A percentile compares a stretch with the other conserved stretches of the same genome.
Evolutionary conservation across 2,329 filamentous ascomycete genomes (phyloP).

Genomic region (Emydomyces testavorans): DNA sequence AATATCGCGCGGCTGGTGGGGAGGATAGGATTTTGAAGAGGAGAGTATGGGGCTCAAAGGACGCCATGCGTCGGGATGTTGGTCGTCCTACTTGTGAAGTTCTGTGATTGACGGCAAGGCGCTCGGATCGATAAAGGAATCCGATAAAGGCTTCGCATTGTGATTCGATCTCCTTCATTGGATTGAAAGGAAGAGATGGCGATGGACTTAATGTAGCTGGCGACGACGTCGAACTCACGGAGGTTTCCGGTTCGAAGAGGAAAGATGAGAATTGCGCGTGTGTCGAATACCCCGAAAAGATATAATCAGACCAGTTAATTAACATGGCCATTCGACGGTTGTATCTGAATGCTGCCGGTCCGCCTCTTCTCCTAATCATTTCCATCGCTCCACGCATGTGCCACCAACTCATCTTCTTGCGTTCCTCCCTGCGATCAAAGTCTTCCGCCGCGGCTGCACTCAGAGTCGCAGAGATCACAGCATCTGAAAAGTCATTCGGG

Average conservation of each 20-base stretch:
- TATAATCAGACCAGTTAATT: conserved; percentile 36
- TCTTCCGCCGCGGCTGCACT: conserved; percentile 33
- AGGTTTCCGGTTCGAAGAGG: conserved; percentile 23
- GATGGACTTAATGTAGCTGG: conserved; percentile 12
- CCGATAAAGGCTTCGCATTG: conserved; percentile 31
- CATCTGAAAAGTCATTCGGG: conserved; percentile 28
- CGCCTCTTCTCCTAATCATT: conserved; percentile 31
- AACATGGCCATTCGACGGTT: conserved; percentile 30
- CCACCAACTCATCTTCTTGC: conserved; percentile 30
- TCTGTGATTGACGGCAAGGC: conserved; percentile 25
- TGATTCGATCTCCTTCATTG: conserved; percentile 25
- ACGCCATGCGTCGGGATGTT: conserved; percentile 18
- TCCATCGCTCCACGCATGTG: conserved; percentile 32
- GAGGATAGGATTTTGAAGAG: conserved; percentile 27
- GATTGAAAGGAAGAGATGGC: conserved; percentile 13
- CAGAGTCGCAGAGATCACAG: conserved; percentile 31
- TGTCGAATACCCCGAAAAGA: conserved; percentile 27
- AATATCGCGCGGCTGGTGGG: conserved; percentile 26
- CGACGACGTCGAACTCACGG: conserved; percentile 4
- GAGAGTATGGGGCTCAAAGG: conserved; percentile 24
- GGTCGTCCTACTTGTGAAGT: conserved; percentile 10
- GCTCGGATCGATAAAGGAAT: conserved; percentile 31
- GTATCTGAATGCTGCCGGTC: conserved; percentile 27
- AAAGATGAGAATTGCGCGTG: conserved; percentile 27
- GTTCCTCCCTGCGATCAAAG: conserved; percentile 30